Conservation (phyloP, 352 stramenopile genomes). For the Globisporangium emineosum region DNA sequence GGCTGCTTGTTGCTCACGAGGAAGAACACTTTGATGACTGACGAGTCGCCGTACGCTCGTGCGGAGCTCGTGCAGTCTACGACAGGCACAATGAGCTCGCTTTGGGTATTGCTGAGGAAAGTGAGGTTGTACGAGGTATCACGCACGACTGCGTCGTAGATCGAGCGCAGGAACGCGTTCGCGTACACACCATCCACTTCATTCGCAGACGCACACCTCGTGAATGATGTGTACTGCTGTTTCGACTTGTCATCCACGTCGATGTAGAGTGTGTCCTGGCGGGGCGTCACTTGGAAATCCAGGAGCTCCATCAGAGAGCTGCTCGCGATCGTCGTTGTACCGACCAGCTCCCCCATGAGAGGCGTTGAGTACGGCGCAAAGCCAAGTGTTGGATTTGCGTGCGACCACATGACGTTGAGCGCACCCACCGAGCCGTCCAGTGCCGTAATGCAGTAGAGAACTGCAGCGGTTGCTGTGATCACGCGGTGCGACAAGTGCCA, state of each 20-base stretch:
- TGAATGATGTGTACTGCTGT: conserved; percentile 3
- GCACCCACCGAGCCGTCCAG: background rate
- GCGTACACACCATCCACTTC: conserved; percentile 6
- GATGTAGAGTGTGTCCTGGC: background rate
- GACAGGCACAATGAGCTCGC: conserved; percentile 36
- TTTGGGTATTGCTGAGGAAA: conserved; percentile 14
- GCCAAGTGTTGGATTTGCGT: background rate
- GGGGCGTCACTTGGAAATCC: conserved; percentile 19
- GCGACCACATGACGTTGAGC: conserved; percentile 1
- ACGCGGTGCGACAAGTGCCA: conserved; percentile 5
- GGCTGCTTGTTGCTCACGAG: conserved; percentile 8
- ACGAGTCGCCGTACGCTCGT: background rate
- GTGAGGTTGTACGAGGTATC: conserved; percentile 18
- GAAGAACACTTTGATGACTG: conserved; percentile 4
- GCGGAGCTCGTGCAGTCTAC: conserved; percentile 14
- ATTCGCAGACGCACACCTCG: background rate
- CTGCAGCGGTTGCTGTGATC: background rate
- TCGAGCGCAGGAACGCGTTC: conserved; percentile 14
- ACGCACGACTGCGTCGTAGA: conserved; percentile 15
- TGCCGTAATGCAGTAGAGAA: conserved; percentile 1
- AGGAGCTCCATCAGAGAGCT: conserved; percentile 26
- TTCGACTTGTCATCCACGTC: background rate
- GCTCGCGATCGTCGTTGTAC: conserved; percentile 22
- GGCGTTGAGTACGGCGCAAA: background rate
- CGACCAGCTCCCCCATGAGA: conserved; percentile 14